These are phyloP conservation scores for Jackrogersella multiformis DNA, from an alignment of 495 filamentous ascomycete species.

Conservation along the genomic window DNA sequence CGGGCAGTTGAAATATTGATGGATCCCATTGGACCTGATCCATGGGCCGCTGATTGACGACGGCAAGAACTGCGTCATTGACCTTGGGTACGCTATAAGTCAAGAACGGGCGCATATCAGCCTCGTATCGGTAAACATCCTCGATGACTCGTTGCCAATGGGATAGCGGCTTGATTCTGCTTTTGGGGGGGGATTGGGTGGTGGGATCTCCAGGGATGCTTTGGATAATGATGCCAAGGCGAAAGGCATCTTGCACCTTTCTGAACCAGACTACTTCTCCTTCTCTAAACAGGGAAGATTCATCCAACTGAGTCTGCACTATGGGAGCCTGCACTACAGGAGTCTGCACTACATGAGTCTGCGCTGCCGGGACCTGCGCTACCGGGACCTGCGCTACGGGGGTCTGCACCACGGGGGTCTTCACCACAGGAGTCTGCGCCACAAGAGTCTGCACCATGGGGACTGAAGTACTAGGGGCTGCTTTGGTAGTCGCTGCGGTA, in stretches of 20 bases:
- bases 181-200: slow-evolving; percentile 14
- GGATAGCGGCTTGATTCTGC: slow-evolving; percentile 34
- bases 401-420: not conserved
- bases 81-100: slow-evolving; percentile 55
- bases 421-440: not conserved
- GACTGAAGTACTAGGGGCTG: not conserved
- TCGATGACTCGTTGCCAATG: slow-evolving; percentile 24
- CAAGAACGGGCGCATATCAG: slow-evolving; percentile 57
- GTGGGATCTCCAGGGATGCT: slow-evolving; percentile 25
- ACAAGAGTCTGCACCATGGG: not conserved
- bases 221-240: slow-evolving; percentile 16
- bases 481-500: slow-evolving; percentile 7
- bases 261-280: slow-evolving; percentile 58
- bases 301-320: slow-evolving; percentile 33
- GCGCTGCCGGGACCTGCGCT: not conserved
- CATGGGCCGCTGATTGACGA: too few species aligned
- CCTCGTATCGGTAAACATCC: slow-evolving; percentile 42
- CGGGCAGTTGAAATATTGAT: slow-evolving; percentile 25
- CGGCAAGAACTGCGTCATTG: too few species aligned
- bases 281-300: slow-evolving; percentile 48
- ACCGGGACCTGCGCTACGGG: not conserved
- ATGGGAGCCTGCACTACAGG: not conserved
- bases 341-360: not conserved
- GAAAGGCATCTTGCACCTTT: slow-evolving; percentile 14
- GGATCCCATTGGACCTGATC: slow-evolving; percentile 45